Evolutionary conservation across 352 stramenopile genomes (phyloP).

Genomic region (Phytophthora agathidicida): DNA sequence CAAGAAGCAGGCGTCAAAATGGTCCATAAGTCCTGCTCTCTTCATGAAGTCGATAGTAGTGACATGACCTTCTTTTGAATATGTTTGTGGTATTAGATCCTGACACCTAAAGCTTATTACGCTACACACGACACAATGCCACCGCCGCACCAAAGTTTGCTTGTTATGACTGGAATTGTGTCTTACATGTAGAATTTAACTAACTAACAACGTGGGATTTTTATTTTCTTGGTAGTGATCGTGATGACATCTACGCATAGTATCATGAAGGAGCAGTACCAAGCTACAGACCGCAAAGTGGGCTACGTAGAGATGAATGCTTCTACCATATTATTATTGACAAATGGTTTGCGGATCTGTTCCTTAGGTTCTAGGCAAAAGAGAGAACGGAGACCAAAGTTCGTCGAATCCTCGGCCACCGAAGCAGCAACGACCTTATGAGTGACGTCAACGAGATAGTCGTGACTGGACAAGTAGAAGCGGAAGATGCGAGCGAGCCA

Average conservation of each 20-base stretch:
- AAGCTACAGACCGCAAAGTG: constrained; percentile 69
- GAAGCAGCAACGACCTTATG: constrained; percentile 35
- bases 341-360: constrained; percentile 7
- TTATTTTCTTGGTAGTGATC: constrained; percentile 55
- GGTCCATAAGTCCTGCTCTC: constrained; percentile 18
- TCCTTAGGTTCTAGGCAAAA: constrained; percentile 45
- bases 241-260: constrained; percentile 43
- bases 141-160: constrained; percentile 59
- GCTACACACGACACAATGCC: constrained; percentile 78
- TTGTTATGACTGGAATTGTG: background rate
- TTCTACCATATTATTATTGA: constrained; percentile 7
- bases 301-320: background rate
- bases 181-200: background rate
- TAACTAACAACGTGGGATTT: constrained; percentile 1
- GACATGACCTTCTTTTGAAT: background rate
- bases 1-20: constrained; percentile 45
- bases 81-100: constrained; percentile 46
- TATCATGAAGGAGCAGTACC: constrained; percentile 54
- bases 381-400: constrained; percentile 28
- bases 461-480: constrained; percentile 7
- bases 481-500: constrained; percentile 21
- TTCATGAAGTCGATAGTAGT: background rate
- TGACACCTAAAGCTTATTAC: constrained; percentile 57
- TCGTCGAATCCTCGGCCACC: constrained; percentile 29
- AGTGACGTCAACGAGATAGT: constrained; percentile 1